A percentile compares a stretch with the other conserved stretches of the same genome.
phyloP scores from a whole-genome alignment of 495 filamentous ascomycete species.

The Annulohypoxylon nitens region DNA sequence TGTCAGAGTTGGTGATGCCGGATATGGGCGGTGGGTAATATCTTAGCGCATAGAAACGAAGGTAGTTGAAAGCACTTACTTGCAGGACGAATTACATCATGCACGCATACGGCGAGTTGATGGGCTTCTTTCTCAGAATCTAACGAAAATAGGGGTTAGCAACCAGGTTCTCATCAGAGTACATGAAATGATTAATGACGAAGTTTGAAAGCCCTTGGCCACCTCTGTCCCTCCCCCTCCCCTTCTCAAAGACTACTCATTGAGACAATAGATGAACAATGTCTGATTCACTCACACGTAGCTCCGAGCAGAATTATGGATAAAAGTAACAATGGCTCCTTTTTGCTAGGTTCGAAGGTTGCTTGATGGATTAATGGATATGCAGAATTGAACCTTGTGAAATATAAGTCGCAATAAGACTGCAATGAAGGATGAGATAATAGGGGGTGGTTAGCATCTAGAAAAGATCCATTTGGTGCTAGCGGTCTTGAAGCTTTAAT shows the following conservation, averaged over 20 bases:
- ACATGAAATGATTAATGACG: too few relatives aligned
- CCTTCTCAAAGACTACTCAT: too few relatives aligned
- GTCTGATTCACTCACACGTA: conserved; percentile 51
- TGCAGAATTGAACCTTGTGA: conserved; percentile 66
- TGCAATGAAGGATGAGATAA: conserved; percentile 63
- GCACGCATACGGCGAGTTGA: conserved; percentile 65
- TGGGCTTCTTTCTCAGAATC: conserved; percentile 66
- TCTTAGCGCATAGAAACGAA: background rate
- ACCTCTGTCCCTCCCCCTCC: too few relatives aligned
- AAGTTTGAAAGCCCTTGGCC: too few relatives aligned
- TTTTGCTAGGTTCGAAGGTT: conserved; percentile 63
- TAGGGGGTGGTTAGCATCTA: conserved; percentile 61
- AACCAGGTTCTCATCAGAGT: background rate
- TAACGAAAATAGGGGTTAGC: conserved; percentile 8
- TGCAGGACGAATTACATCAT: conserved; percentile 61
- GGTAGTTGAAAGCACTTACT: conserved; percentile 37
- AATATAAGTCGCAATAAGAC: conserved; percentile 67
- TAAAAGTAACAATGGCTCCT: conserved; percentile 62
- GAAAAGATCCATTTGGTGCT: conserved; percentile 56
- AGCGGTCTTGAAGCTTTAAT: conserved; percentile 58
- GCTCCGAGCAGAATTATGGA: conserved; percentile 67
- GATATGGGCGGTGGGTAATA: background rate
- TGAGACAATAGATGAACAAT: background rate
- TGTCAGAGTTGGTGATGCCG: background rate
- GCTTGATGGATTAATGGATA: conserved; percentile 68